Evolutionary conservation across 2,329 filamentous ascomycete genomes (phyloP), one percentile per base, ranked within the genome.

Genomic region (Cladosporium oxysporum): DNA sequence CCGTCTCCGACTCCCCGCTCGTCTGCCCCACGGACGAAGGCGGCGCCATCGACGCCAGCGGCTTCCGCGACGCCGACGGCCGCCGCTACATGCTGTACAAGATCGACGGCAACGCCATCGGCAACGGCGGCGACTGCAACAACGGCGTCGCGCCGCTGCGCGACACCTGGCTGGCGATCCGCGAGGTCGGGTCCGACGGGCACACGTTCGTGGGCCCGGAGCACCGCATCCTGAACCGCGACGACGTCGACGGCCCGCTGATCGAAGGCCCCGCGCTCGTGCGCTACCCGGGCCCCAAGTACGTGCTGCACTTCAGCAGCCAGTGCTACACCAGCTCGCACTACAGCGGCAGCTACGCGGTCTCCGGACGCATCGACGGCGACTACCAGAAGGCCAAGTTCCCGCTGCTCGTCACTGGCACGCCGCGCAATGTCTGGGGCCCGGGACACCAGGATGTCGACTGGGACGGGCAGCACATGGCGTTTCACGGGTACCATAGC

Each of bases 1-100:
- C 72, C 23, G 67, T 69, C 33, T 49, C 66, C 1, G 68, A 71
- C 16, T 57, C 66, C 16, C 71, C 71, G 1, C 70, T 74, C 33
- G 71, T 69, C 2, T 75, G 73, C 29, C 72, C 72, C 5, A 67
- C 66, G 0, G 67, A 71, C 21, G 68, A 71, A 61, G 73, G 73
- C 52, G 73, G 73, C 55, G 71, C 73, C 10, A 70, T 75, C 55
- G 73, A 75, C 53, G 69, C 73, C 28, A 70, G 70, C 4, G 70
- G 68, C 21, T 75, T 75, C 67, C 66, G 65, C 33, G 73, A 75
- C 55, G 61, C 52, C 10, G 69, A 71, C 59, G 69, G 67, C 8
- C 66, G 62, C 6, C 68, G 71, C 44, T 75, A 71, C 28, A 64
- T 71, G 6, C 57, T 73, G 4, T 75, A 75, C 68, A 75, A 75